phyloP scores from a whole-genome alignment of 2,329 filamentous ascomycete species.

The Leptographium lundbergii region DNA sequence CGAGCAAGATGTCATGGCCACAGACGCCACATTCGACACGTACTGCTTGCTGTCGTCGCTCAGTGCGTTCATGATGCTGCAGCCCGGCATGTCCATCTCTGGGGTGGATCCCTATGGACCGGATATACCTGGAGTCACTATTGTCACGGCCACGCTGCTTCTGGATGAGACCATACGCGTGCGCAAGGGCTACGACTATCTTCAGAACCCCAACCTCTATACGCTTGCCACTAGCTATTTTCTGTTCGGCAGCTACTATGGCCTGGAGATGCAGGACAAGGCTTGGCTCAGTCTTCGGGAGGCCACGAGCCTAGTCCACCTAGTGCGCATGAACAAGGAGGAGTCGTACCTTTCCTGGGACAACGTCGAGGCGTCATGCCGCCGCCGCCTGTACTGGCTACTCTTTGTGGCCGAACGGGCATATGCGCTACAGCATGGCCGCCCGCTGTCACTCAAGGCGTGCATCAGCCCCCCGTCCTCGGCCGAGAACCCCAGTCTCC shows the following conservation, averaged over 20 bases:
- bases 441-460: constrained; percentile 57
- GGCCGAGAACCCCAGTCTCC: constrained; percentile 46
- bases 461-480: constrained; percentile 53
- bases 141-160: constrained; percentile 52
- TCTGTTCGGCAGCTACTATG: constrained; percentile 60
- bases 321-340: constrained; percentile 49
- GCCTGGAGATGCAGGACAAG: constrained; percentile 58
- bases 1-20: constrained; percentile 44
- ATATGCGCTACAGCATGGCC: constrained; percentile 58
- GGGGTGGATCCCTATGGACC: constrained; percentile 41
- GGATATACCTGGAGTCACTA: constrained; percentile 44
- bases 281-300: constrained; percentile 73
- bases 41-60: constrained; percentile 54
- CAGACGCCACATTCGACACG: constrained; percentile 49
- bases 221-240: constrained; percentile 66
- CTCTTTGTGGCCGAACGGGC: constrained; percentile 59
- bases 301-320: constrained; percentile 56
- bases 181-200: constrained; percentile 48
- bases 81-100: constrained; percentile 49
- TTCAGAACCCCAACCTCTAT: constrained; percentile 42
- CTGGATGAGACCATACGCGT: constrained; percentile 56
- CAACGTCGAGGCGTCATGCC: constrained; percentile 46
- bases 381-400: constrained; percentile 60
- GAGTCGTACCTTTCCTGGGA: constrained; percentile 48
- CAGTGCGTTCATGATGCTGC: constrained; percentile 55